Conservation (phyloP, 495 filamentous ascomycete genomes). For the Symbiotaphrina buchneri region DNA sequence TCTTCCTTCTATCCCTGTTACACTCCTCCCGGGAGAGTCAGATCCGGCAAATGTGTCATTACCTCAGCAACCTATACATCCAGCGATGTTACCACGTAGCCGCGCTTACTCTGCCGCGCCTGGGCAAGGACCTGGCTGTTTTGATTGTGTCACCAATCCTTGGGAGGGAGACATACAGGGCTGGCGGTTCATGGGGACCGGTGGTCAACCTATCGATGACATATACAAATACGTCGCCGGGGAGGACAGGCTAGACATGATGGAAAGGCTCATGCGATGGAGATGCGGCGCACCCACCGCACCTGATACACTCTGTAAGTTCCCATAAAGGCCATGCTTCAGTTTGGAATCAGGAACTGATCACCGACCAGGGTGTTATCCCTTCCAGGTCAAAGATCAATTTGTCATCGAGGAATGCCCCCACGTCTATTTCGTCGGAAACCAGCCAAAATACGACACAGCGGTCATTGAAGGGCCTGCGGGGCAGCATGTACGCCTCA, state of each 20-base stretch:
- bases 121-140: constrained; percentile 32
- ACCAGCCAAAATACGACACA: constrained; percentile 66
- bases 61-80: constrained; percentile 66
- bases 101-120: constrained; percentile 38
- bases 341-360: not conserved
- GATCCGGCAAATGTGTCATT: constrained; percentile 67
- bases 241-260: constrained; percentile 56
- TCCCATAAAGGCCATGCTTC: not conserved
- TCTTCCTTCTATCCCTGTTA: constrained; percentile 61
- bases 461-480: constrained; percentile 35
- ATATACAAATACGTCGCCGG: constrained; percentile 71
- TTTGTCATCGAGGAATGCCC: constrained; percentile 70
- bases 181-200: constrained; percentile 61
- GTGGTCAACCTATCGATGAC: constrained; percentile 86
- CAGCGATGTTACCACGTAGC: constrained; percentile 57
- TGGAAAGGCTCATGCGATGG: constrained; percentile 86
- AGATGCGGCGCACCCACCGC: constrained; percentile 82
- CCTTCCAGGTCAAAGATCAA: constrained; percentile 77
- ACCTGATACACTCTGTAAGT: constrained; percentile 85
- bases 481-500: constrained; percentile 45
- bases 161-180: constrained; percentile 80
- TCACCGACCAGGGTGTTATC: constrained; percentile 55
- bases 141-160: constrained; percentile 82
- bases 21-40: constrained; percentile 48
- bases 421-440: constrained; percentile 78